phyloP scores from a whole-genome alignment of 2,329 filamentous ascomycete species.

The Pseudonectria foliicola region DNA sequence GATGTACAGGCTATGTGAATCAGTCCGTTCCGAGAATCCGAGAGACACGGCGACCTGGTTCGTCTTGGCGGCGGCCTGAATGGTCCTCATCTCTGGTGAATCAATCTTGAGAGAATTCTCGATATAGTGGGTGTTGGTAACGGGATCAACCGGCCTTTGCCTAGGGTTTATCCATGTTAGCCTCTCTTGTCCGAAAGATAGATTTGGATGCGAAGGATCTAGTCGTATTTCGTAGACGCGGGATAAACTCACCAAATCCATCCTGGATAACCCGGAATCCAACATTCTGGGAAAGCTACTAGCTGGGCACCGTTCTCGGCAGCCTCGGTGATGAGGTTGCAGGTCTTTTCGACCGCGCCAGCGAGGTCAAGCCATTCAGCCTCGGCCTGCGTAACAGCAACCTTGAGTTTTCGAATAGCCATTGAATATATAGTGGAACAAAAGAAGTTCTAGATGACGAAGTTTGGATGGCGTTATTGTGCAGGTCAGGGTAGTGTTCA shows the following conservation, averaged over 20 bases:
- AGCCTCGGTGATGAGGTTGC: constrained; percentile 17
- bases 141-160: constrained; percentile 14
- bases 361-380: constrained; percentile 19
- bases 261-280: constrained; percentile 46
- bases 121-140: constrained; percentile 25
- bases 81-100: constrained; percentile 32
- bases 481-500: too few relatives aligned
- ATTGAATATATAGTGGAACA: too few relatives aligned
- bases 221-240: too few relatives aligned
- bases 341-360: constrained; percentile 18
- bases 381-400: constrained; percentile 20
- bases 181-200: too few relatives aligned
- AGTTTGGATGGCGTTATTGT: too few relatives aligned
- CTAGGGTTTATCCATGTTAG: not conserved
- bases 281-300: constrained; percentile 47
- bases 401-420: constrained; percentile 8
- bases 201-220: too few relatives aligned
- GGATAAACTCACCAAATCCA: constrained; percentile 28
- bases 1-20: constrained; percentile 34
- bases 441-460: too few relatives aligned
- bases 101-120: constrained; percentile 34
- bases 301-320: constrained; percentile 43
- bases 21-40: constrained; percentile 35
- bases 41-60: constrained; percentile 35
- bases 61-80: constrained; percentile 27